A percentile compares a stretch with the other conserved stretches of the same genome.
Conservation (phyloP, 164 flowering plant species). For the Chimonanthus salicifolius region DNA sequence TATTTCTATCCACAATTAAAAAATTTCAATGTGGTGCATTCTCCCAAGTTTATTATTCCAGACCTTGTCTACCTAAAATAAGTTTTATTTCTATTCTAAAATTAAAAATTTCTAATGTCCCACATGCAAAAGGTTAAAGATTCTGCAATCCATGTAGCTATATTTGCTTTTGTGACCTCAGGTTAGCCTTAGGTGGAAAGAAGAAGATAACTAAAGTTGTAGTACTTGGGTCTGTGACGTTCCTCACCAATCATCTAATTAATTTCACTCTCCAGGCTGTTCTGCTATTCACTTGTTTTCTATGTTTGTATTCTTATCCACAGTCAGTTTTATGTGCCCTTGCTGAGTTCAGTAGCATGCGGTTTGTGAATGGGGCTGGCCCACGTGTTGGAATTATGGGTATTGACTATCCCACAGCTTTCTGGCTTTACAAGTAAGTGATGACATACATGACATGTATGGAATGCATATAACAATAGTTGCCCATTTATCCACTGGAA, state of each 20-base stretch:
- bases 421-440: constrained; percentile 78
- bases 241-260: not conserved
- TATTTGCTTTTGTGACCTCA: not conserved
- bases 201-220: not conserved
- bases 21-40: not conserved
- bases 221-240: not conserved
- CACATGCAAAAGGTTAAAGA: not conserved
- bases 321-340: constrained; percentile 76
- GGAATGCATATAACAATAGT: not conserved
- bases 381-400: constrained; percentile 70
- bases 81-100: not conserved
- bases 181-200: not conserved
- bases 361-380: constrained; percentile 65
- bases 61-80: not conserved
- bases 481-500: not conserved
- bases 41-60: not conserved
- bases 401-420: constrained; percentile 61
- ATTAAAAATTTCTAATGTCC: not conserved
- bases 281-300: not conserved
- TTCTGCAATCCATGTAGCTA: not conserved
- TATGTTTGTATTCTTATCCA: constrained; percentile 1
- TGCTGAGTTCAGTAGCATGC: constrained; percentile 77
- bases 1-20: not conserved
- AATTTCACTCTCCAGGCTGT: not conserved
- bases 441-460: not conserved